Conservation (phyloP, 768 basidiomycete species). For the Tricholomella constricta region DNA sequence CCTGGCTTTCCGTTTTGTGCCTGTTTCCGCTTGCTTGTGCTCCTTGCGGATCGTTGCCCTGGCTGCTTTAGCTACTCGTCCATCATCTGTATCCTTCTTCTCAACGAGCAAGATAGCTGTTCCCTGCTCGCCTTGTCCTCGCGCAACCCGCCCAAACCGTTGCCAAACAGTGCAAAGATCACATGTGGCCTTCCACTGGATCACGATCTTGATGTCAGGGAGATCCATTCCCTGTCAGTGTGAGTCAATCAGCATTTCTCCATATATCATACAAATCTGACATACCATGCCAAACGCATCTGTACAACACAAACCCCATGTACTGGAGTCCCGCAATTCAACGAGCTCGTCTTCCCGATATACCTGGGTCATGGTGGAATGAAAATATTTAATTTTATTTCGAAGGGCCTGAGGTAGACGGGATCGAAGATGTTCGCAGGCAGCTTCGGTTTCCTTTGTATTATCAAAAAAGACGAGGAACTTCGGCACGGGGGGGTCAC, state of each 20-base stretch:
- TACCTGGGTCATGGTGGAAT: slow-evolving; percentile 27
- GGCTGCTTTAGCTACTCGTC: slow-evolving; percentile 12
- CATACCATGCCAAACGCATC: slow-evolving; percentile 39
- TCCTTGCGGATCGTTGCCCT: slow-evolving; percentile 1
- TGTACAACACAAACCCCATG: slow-evolving; percentile 27
- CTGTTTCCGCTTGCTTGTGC: neutral
- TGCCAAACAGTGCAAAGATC: slow-evolving; percentile 33
- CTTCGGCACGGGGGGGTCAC: neutral
- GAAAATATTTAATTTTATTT: slow-evolving; percentile 28
- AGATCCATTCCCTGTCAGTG: slow-evolving; percentile 36
- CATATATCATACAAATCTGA: slow-evolving; percentile 1
- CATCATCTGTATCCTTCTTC: slow-evolving; percentile 27
- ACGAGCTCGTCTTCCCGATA: slow-evolving; percentile 20
- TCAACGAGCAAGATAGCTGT: slow-evolving; percentile 29
- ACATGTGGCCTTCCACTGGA: slow-evolving; percentile 33
- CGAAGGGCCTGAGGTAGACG: slow-evolving; percentile 8
- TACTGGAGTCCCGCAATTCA: neutral
- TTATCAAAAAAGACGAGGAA: slow-evolving; percentile 11
- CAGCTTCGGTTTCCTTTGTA: slow-evolving; percentile 6
- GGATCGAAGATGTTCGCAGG: slow-evolving; percentile 13
- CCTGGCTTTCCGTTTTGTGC: neutral
- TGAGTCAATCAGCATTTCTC: neutral
- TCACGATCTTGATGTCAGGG: slow-evolving; percentile 31
- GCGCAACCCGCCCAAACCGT: slow-evolving; percentile 31
- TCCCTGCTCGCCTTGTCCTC: slow-evolving; percentile 10